phyloP scores from a whole-genome alignment of 345 rosid genomes.

The Salix dunnii region DNA sequence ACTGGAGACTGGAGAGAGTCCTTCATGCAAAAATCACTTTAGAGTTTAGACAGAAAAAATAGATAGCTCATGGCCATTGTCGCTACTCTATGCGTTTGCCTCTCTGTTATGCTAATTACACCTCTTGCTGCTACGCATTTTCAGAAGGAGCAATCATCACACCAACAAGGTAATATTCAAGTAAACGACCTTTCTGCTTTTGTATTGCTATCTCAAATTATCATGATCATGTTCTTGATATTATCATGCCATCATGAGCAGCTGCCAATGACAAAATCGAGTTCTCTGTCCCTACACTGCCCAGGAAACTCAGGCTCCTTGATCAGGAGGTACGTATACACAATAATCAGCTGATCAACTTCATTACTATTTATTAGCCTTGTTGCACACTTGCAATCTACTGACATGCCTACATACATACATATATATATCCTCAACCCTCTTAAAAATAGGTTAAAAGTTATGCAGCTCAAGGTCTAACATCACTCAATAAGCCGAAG shows the following conservation, averaged over 20 bases:
- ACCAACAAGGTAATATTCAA: slow-evolving; percentile 9
- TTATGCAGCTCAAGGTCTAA: slow-evolving; percentile 1
- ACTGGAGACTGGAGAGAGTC: not conserved
- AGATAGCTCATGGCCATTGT: slow-evolving; percentile 23
- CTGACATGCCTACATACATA: not conserved
- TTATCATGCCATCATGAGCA: not conserved
- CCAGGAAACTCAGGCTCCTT: slow-evolving; percentile 41
- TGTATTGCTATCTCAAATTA: not conserved
- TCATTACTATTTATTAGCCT: not conserved
- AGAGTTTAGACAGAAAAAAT: not conserved
- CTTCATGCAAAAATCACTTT: not conserved
- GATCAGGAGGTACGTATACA: slow-evolving; percentile 21
- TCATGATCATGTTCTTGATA: not conserved
- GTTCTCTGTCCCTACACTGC: slow-evolving; percentile 16
- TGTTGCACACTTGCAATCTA: not conserved
- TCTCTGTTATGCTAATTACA: not conserved
- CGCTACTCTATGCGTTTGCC: slow-evolving; percentile 11
- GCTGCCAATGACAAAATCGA: slow-evolving; percentile 11
- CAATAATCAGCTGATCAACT: not conserved
- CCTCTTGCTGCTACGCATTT: slow-evolving; percentile 13
- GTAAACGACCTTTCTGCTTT: not conserved
- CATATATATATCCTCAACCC: not conserved
- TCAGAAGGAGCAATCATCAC: slow-evolving; percentile 6
- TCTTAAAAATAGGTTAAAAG: slow-evolving; percentile 12
- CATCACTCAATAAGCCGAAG: slow-evolving; percentile 1